Base-by-base conservation (phyloP, 805 yeast species). In the Pichia membranifaciens region DNA sequence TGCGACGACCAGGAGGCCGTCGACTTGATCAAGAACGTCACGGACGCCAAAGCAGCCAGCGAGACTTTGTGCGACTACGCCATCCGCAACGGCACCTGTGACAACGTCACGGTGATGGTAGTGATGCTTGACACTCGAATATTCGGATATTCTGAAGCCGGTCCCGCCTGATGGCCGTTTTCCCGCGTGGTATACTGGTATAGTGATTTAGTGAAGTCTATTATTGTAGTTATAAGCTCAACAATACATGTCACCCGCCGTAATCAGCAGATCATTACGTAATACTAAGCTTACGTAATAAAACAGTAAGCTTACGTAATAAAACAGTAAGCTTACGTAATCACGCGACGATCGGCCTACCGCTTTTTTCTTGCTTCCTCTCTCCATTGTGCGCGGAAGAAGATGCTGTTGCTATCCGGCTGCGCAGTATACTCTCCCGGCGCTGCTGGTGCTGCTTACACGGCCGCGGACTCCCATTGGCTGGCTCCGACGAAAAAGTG, bases 91-190 rank as follows among this genome's bases (percentile, higher is more conserved):
- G 79, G 84, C 37, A 84, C 96, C 20, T 85, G 96, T 2, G 99
- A 91, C 65, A 91, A 91, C 62, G 78, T 91, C 35, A 91, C 99
- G 0, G 95, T 85, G 16, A 87, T 91, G 96, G 90, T 93, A 17
- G 83, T 90, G 4, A 66, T 71, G 47, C 70, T 82, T 45, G 80
- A 78, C 53, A 58, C 22, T 3, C 36, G 38, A 21, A 38, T 44
- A 10, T 44, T 37, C 33, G 32, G 22, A 12, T 35, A 28, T 12
- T 21, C 40, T 10, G 25, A 37, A n/a, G 29, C 29, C 29, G n/a
- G n/a, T n/a, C n/a, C n/a, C n/a, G n/a, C n/a, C n/a, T n/a, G n/a
- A n/a, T n/a, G n/a, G n/a, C n/a, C n/a, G n/a, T n/a, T n/a, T n/a
- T n/a, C n/a, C n/a, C n/a, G 34, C 15, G 17, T 33, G 17, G 10